A percentile compares a stretch with the other conserved stretches of the same genome.
These are phyloP conservation scores for Phytophthora fragariaefolia DNA, from an alignment of 352 stramenopile genomes.

Conservation along the genomic window DNA sequence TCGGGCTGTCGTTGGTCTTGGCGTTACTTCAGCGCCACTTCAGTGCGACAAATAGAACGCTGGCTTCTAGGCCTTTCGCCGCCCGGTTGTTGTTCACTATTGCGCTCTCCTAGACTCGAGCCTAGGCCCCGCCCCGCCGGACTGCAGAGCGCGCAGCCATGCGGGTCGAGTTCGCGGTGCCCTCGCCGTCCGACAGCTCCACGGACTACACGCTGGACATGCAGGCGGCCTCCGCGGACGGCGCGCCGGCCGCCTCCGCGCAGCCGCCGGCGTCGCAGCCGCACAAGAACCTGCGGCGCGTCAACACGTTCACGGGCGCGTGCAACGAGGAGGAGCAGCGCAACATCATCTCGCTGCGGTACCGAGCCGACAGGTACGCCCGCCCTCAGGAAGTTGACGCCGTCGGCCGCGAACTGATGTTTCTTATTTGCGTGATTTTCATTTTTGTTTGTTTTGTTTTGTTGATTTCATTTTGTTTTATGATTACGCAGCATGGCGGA, in stretches of 20 bases:
- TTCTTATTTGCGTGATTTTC: background rate
- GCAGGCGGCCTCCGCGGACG: conserved; percentile 17
- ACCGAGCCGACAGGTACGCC: conserved; percentile 80
- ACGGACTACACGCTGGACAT: conserved; percentile 73
- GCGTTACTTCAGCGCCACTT: background rate
- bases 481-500: conserved; percentile 67
- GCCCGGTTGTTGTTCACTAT: background rate
- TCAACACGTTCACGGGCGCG: conserved; percentile 73
- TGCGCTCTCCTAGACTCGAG: no score
- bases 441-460: background rate
- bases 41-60: background rate
- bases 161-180: conserved; percentile 76
- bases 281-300: conserved; percentile 60
- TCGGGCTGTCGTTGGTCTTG: no score
- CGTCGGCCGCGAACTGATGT: no score
- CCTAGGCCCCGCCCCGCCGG: no score
- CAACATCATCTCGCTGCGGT: conserved; percentile 89
- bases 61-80: background rate
- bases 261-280: conserved; percentile 30
- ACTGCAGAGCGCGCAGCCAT: conserved; percentile 36
- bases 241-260: conserved; percentile 1
- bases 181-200: conserved; percentile 65
- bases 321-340: conserved; percentile 79
- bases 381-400: no score
- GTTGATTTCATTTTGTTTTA: conserved; percentile 14